Base-by-base conservation (phyloP, 495 filamentous ascomycete genomes). In the Penicillium silybi region DNA sequence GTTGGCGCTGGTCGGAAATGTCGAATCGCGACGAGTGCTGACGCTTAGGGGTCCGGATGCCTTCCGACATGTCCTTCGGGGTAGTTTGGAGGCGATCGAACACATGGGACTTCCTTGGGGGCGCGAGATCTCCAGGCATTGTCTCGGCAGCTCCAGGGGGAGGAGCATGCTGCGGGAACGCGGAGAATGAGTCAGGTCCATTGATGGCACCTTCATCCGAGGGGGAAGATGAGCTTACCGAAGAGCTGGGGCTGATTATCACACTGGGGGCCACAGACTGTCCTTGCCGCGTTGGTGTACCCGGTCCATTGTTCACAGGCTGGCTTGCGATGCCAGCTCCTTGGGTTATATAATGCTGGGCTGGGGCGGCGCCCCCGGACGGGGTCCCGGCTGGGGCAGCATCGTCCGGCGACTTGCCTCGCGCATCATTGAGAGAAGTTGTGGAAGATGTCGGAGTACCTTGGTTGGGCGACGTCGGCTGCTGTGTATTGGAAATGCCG, bases 21-120 rank as follows among this genome's bases (percentile, higher is more conserved):
- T 97, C 92, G 65, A 99, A 97, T 54, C 95, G 83, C 17, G 93
- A 99, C 22, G 95, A 97, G 64, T 97, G 90, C 66, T 97, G 93
- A 62, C 95, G 83, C 69, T 92, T 95, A 6, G 93, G 93, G 7
- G 93, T 97, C 63, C 91, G 81, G 50, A 97, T 87, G 20, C 93
- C 95, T 67, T 99, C 95, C 4, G 92, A 89, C 37, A 95, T 85
- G 62, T 97, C 93, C 63, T 96, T 97, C 13, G 95, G 95, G 1
- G 89, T 92, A 45, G 92, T 86, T 59, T 96, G 89, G 41, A 97
- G 81, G 41, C 92, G 84, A 67, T 97, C 90, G 69, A 92, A 96
- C 57, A 95, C 83, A 59, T 89, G 67, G 5, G 90, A 91, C 71
- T 97, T 98, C 65, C 95, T 90, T 1, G 93, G 93, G 26, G 95